Evolutionary conservation across 2,329 filamentous ascomycete species (phyloP), one percentile per base, ranked within the genome.

Genomic region (Colletotrichum sojae): DNA sequence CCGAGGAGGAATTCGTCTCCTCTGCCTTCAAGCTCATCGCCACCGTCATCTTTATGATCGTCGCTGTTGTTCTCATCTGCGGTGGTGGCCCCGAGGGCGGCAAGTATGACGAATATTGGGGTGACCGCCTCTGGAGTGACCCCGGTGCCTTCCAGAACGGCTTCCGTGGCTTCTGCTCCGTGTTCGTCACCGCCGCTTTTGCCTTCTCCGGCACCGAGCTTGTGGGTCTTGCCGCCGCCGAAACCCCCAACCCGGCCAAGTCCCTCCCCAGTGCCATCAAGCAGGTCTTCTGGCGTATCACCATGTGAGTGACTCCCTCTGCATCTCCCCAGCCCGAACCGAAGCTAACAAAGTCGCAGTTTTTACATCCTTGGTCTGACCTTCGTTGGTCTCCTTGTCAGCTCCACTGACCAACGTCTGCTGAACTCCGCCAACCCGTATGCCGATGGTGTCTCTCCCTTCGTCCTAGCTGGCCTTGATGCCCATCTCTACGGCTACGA

Each of bases 201-300:
- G 83, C 90, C 45, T 92, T 91, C 72, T 86, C 89, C 2, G 90
- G 90, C 12, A 91, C 90, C 1, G 91, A 92, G 76, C 81, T 91
- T 5, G 90, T 92, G 53, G 91, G 91, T 75, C 85, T 93, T 9
- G 90, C 90, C 5, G 91, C 91, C 4, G 91, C 91, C 13, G 91
- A 93, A 79, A 88, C 90, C 0, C 80, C 77, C 4, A 92, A 92
- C 75, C 91, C 91, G 1, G 86, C 89, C 71, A 90, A 92, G 77
- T 88, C 90, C 0, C 85, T 97, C 0, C 94, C 94, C 0, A 91
- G 89, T 22, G 93, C 94, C 2, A 89, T 94, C 75, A 95, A 94
- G 83, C 93, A 95, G 79, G 92, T 86, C 39, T 86, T 85, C 73
- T 85, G 83, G 84, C 83, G 84, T 76, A 84, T 86, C 72, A 83